phyloP scores from a whole-genome alignment of 2,329 filamentous ascomycete genomes.

The Alternaria conjuncta region DNA sequence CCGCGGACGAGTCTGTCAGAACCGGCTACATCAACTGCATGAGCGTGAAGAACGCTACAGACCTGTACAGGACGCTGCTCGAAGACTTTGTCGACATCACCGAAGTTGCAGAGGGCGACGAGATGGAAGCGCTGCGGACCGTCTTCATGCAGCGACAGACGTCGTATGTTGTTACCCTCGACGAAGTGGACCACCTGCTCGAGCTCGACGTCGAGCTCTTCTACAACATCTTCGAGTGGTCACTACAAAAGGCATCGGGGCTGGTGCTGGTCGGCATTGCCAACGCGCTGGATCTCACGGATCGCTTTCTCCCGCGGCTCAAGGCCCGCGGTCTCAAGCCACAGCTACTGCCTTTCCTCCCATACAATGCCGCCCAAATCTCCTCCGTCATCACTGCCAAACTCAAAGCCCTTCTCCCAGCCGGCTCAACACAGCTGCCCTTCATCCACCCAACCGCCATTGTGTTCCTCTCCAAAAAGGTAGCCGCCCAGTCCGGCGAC shows the following conservation, averaged over 20 bases:
- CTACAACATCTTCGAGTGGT: constrained; percentile 97
- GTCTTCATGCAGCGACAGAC: constrained; percentile 69
- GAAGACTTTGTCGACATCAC: constrained; percentile 68
- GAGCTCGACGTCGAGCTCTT: constrained; percentile 87
- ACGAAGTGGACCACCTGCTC: constrained; percentile 94
- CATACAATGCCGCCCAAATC: constrained; percentile 88
- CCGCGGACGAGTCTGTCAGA: constrained; percentile 61
- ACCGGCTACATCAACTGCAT: constrained; percentile 93
- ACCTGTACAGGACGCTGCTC: constrained; percentile 81
- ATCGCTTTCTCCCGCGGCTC: constrained; percentile 89
- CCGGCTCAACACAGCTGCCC: constrained; percentile 69
- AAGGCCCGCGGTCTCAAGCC: constrained; percentile 94
- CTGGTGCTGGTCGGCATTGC: constrained; percentile 91
- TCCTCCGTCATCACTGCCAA: constrained; percentile 85
- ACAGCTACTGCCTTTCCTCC: constrained; percentile 86
- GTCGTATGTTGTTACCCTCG: constrained; percentile 83
- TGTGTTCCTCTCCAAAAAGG: constrained; percentile 91
- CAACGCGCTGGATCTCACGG: constrained; percentile 93
- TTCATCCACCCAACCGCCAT: constrained; percentile 95
- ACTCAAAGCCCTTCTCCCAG: constrained; percentile 74
- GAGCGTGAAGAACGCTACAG: constrained; percentile 87
- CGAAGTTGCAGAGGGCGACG: constrained; percentile 69
- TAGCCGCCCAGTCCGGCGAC: constrained; percentile 92
- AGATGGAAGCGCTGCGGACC: constrained; percentile 70
- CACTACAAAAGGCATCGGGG: constrained; percentile 77